Base-by-base conservation (phyloP, 1,139 yeast species). In the Yamadazyma epiphylla region DNA sequence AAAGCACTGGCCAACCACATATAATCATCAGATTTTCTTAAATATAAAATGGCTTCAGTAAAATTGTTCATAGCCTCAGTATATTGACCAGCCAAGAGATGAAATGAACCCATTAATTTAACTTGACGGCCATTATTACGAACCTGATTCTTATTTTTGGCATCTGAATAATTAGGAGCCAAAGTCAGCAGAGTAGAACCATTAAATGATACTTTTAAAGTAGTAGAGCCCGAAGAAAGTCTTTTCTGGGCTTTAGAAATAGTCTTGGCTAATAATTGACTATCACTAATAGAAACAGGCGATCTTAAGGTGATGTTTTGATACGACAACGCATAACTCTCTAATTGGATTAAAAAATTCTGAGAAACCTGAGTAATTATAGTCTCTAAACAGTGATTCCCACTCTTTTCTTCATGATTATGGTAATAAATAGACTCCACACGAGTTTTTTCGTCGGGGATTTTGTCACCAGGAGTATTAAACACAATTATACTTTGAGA, bases 1-100 rank as follows among this genome's bases (percentile, higher is more conserved):
- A 89, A 52, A 0, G 96, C 79, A 25, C 91, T 81, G 0, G 82
- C 97, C 16, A 86, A 66, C 98, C 98, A 91, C 13, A 91, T 60
- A 46, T 74, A 74, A 53, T 91, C 98, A 30, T 79, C 80, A 2
- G 80, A 66, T 20, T 75, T 67, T 37, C 76, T 76, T 32, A 88
- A 58, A 22, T 71, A 61, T 2, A 64, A 48, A 2, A 84, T 70
- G 0, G 96, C 80, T 24, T 88, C 96, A 9, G 80, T 70, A 42
- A 88, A 83, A 36, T 78, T 75, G 19, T 69, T 64, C 32, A 88
- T 51, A 0, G 97, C 94, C 36, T 80, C 86, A 10, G 66, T 54
- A 31, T 82, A 70, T 36, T 84, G 74, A 0, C 98, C 98, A 0
- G 96, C 82, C 27, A 91, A 56, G 9, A 91, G 60, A 48, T 75